phyloP scores from a whole-genome alignment of 352 stramenopile species.

The Nothophytophthora sp. region DNA sequence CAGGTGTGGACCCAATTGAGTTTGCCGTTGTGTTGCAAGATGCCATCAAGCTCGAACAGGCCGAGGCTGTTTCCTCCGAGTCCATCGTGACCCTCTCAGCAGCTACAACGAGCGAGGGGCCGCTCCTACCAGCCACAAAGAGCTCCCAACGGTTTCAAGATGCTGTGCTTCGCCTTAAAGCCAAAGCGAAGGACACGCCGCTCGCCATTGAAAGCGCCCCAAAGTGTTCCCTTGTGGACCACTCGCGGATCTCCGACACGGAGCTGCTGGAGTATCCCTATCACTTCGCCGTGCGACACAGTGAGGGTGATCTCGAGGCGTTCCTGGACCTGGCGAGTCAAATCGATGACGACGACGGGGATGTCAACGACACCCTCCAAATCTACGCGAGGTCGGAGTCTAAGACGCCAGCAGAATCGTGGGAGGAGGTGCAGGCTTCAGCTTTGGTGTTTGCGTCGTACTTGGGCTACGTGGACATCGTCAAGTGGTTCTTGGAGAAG shows the following conservation, averaged over 20 bases:
- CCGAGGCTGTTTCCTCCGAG: background rate
- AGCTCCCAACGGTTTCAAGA: background rate
- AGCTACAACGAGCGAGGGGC: background rate
- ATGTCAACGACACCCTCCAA: conserved; percentile 9
- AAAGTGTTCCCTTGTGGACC: background rate
- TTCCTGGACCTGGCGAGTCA: conserved; percentile 8
- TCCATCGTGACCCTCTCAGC: too few species aligned
- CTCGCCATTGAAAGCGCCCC: background rate
- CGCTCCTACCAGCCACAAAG: background rate
- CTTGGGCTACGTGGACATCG: conserved; percentile 10
- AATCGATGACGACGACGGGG: conserved; percentile 5
- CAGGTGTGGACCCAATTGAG: conserved; percentile 9
- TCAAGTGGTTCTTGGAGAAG: conserved; percentile 21
- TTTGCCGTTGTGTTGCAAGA: conserved; percentile 9
- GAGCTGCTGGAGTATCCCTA: conserved; percentile 6
- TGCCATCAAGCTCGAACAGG: background rate
- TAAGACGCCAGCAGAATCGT: background rate
- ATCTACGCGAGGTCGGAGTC: conserved; percentile 3
- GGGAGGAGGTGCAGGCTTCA: conserved; percentile 1
- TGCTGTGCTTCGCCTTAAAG: too few species aligned
- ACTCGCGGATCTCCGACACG: conserved; percentile 2
- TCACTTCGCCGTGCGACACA: conserved; percentile 9
- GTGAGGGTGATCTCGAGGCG: conserved; percentile 2
- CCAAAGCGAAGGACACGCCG: too few species aligned
- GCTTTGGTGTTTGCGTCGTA: conserved; percentile 12